Conservation (phyloP, 108 stramenopile genomes). For the Pseudonitzschia pungens region DNA sequence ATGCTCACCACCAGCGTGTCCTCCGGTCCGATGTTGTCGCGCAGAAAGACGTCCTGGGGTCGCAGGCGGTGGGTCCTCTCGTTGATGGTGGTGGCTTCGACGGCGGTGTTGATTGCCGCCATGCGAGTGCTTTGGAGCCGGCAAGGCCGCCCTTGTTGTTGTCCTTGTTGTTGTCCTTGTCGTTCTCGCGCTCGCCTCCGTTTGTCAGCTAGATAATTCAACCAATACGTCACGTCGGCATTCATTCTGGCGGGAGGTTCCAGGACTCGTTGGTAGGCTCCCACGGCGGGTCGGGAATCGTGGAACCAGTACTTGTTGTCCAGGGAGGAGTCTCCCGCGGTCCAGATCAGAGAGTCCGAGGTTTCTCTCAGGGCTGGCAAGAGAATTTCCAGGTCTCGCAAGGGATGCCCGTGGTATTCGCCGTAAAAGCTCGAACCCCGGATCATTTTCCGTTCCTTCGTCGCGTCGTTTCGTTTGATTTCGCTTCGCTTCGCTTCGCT, state of each 20-base stretch:
- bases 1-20: constrained; percentile 81
- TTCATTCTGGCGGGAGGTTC: constrained; percentile 53
- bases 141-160: too few species aligned
- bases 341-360: constrained; percentile 67
- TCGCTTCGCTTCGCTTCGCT: too few species aligned
- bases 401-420: constrained; percentile 76
- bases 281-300: constrained; percentile 55
- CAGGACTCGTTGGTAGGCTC: constrained; percentile 51
- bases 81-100: constrained; percentile 81
- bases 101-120: constrained; percentile 78
- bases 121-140: background rate
- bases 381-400: constrained; percentile 51
- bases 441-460: background rate
- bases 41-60: constrained; percentile 77
- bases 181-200: background rate
- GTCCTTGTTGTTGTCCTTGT: background rate
- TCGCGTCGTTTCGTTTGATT: too few species aligned
- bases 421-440: constrained; percentile 45
- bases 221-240: constrained; percentile 81
- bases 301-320: constrained; percentile 87
- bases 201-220: constrained; percentile 44
- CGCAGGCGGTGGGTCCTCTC: constrained; percentile 49
- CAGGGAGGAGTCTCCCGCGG: constrained; percentile 69
- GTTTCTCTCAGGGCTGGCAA: constrained; percentile 53
- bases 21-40: constrained; percentile 65